Evolutionary conservation across 495 filamentous ascomycete genomes (phyloP), one percentile per base, ranked within the genome.

Genomic region (Amniculicola lignicola): DNA sequence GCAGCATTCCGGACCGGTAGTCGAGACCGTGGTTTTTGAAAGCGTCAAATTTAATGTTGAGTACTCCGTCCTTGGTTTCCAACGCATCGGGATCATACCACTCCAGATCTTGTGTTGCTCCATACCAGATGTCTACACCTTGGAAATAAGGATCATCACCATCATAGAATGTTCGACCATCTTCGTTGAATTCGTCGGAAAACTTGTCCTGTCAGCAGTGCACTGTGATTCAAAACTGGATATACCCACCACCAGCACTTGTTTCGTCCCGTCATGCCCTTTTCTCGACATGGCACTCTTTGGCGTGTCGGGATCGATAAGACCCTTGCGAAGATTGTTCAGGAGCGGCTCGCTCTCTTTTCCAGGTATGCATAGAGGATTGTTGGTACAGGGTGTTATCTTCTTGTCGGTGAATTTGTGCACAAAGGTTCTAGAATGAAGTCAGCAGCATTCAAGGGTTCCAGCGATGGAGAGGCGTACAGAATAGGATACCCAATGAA

Each of bases 21-120:
- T 84, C 75, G 9, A 89, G 67, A 29, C 77, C 77, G 67, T 89
- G 86, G 54, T 82, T 90, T 48, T 78, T 66, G 66, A 84, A 88
- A 4, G 77, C 70, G 63, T 85, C 84, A 54, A 89, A 86, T 52
- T 76, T 75, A 41, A 90, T 71, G 60, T 84, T 80, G 19, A 90
- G 74, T 9, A 78, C 78, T 19, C 87, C 87, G 59, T 85, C 79
- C 33, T 71, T 75, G 7, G 87, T 89, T 3, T 81, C 82, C 9
- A 83, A 74, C 5, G 87, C 86, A 68, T 90, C 87, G 2, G 87
- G 87, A 64, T 89, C 87, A 59, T 90, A 90, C 87, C 87, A 90
- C 79, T 89, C 86, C 33, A 88, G 67, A 75, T 90, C 86, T 61
- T 81, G 74, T 2, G 86, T 90, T 41, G 86, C 85, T 57, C 86